Evolutionary conservation across 2,329 filamentous ascomycete species (phyloP).

Genomic region (Colletotrichum lentis): DNA sequence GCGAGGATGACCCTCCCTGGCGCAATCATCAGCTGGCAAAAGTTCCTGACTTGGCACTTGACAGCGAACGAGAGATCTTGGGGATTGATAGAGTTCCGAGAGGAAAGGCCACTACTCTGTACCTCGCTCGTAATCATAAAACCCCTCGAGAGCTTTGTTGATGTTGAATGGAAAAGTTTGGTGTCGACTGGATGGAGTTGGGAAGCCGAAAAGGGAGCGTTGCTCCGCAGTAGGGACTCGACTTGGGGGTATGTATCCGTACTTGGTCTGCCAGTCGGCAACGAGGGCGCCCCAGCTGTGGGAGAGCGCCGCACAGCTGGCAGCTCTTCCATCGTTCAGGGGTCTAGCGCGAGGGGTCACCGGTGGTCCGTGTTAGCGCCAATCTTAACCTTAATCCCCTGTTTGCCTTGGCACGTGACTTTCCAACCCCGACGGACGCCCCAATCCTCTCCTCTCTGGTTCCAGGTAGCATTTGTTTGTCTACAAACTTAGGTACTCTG

Average conservation of each 20-base stretch:
- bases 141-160: no score
- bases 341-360: neutral
- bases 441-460: no score
- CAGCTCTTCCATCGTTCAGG: neutral
- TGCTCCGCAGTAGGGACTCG: neutral
- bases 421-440: no score
- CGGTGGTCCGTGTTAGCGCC: slow-evolving; percentile 14
- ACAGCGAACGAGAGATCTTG: neutral
- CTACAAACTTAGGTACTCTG: no score
- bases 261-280: neutral
- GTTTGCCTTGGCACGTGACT: slow-evolving; percentile 19
- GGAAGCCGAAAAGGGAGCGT: neutral
- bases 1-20: neutral
- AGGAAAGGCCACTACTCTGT: no score
- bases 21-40: slow-evolving; percentile 7
- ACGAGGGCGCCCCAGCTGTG: neutral
- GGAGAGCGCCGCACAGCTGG: neutral
- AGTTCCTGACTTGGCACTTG: slow-evolving; percentile 5
- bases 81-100: neutral
- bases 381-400: slow-evolving; percentile 29
- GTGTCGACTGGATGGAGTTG: neutral
- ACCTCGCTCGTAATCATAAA: neutral
- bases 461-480: no score
- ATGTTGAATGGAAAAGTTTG: neutral
- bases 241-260: neutral